These are phyloP conservation scores for Zelonia costaricensis DNA, from an alignment of 208 protist species.

Conservation along the genomic window DNA sequence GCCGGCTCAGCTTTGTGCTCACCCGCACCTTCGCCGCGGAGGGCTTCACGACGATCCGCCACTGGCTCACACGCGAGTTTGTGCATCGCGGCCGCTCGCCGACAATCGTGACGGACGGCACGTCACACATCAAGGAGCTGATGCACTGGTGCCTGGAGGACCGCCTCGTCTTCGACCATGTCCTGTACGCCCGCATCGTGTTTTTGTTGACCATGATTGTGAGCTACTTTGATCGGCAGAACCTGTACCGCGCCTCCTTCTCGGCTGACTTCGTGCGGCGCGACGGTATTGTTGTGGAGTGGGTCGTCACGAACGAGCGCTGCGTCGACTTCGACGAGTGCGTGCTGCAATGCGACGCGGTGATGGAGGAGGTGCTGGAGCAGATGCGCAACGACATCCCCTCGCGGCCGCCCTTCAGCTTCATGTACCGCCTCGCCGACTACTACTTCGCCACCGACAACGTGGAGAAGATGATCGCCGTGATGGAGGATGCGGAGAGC, in stretches of 20 bases:
- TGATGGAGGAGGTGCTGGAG: conserved; percentile 86
- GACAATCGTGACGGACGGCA: conserved; percentile 64
- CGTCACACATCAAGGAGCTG: conserved; percentile 68
- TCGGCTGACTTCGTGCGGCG: conserved; percentile 74
- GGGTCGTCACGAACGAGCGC: conserved; percentile 71
- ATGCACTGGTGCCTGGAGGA: conserved; percentile 83
- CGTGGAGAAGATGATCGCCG: conserved; percentile 89
- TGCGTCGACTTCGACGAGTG: conserved; percentile 85
- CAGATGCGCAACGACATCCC: conserved; percentile 70
- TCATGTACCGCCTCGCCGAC: conserved; percentile 86
- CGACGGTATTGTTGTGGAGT: conserved; percentile 89
- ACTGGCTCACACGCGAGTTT: conserved; percentile 72
- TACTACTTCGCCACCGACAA: conserved; percentile 94
- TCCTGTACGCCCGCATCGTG: conserved; percentile 85
- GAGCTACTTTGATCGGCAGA: conserved; percentile 91
- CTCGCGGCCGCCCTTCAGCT: conserved; percentile 75
- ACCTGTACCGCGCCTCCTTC: conserved; percentile 82
- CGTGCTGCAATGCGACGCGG: conserved; percentile 83
- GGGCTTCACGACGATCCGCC: conserved; percentile 71
- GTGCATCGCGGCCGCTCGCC: conserved; percentile 63
- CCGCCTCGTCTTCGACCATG: conserved; percentile 81
- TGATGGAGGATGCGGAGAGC: conserved; percentile 82
- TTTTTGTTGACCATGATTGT: conserved; percentile 90
- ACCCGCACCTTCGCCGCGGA: conserved; percentile 86
- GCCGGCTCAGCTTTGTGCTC: conserved; percentile 73